Base-by-base conservation (phyloP, 2,329 filamentous ascomycete species). In the Lachnellula willkommii region DNA sequence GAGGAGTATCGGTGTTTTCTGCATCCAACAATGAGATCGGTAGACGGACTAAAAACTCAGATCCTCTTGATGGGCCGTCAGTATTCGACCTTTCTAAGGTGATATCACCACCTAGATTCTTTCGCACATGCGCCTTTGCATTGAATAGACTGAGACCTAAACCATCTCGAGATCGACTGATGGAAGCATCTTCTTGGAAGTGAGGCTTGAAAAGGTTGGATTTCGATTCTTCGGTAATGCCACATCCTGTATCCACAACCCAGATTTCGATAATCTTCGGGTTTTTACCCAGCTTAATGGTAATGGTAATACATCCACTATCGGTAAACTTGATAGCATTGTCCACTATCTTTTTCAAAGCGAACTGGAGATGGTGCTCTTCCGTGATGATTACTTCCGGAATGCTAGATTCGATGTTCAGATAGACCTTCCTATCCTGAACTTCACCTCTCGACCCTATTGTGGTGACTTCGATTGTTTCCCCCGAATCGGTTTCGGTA, bases 271-370 rank as follows among this genome's bases (percentile, higher is more conserved):
- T 75, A 65, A 81, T 80, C 36, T 78, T 76, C 4, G 70, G 66
- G 52, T 74, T 78, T 36, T 71, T 69, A 52, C 78, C 80, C 43
- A 84, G 73, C 5, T 74, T 77, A 6, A 89, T 71, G 2, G 72
- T 78, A 12, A 89, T 84, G 8, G 72, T 78, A 54, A 89, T 85
- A 12, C 71, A 74, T 6, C 86, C 85, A 53, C 77, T 75, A 55
- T 87, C 82, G 0, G 85, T 88, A 65, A 89, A 89, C 67, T 89
- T 89, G 64, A 88, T 77, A 3, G 85, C 85, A 66, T 89, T 89
- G 48, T 82, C 69, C 36, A 81, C 74, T 14, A 83, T 74, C 51
- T 70, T 70, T 37, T 66, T 63, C 2, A 70, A 22, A 4, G 67
- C 62, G 39, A 70, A 67, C 73, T 79, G 42, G 73, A 82, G 32